Conservation (phyloP, 768 basidiomycete species). For the Amanita inopinata region DNA sequence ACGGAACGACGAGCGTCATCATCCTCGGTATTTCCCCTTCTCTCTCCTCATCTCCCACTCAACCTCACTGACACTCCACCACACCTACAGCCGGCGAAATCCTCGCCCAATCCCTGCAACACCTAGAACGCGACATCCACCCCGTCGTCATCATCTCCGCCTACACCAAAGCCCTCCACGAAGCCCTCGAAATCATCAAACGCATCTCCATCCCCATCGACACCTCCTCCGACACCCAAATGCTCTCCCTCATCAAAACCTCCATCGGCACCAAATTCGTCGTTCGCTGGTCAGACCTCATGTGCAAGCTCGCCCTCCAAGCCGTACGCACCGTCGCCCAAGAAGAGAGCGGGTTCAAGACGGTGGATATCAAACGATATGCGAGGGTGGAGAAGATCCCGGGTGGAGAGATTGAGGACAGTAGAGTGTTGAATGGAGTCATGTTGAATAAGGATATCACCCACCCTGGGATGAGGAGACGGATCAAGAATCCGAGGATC, state of each 20-base stretch:
- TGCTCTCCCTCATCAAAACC: conserved; percentile 95
- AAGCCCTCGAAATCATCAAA: conserved; percentile 83
- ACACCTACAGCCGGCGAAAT: conserved; percentile 73
- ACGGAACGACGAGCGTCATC: conserved; percentile 97
- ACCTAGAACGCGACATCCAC: conserved; percentile 95
- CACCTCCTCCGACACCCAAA: conserved; percentile 73
- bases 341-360: conserved; percentile 68
- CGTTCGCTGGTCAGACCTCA: conserved; percentile 91
- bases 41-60: background rate
- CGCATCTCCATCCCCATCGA: conserved; percentile 87
- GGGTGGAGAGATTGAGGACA: conserved; percentile 95
- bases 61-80: background rate
- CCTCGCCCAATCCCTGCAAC: conserved; percentile 85
- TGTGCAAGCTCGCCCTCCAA: conserved; percentile 91
- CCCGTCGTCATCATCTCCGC: conserved; percentile 98
- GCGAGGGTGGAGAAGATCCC: conserved; percentile 96
- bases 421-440: conserved; percentile 77
- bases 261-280: conserved; percentile 99
- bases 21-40: conserved; percentile 63
- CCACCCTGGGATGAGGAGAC: conserved; percentile 90
- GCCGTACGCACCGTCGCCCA: conserved; percentile 85
- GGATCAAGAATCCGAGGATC: conserved; percentile 85
- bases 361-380: conserved; percentile 97
- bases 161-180: conserved; percentile 92
- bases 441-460: conserved; percentile 99